Evolutionary conservation across 805 yeast genomes (phyloP).

Genomic region (Blastobotrys mokoenaii): DNA sequence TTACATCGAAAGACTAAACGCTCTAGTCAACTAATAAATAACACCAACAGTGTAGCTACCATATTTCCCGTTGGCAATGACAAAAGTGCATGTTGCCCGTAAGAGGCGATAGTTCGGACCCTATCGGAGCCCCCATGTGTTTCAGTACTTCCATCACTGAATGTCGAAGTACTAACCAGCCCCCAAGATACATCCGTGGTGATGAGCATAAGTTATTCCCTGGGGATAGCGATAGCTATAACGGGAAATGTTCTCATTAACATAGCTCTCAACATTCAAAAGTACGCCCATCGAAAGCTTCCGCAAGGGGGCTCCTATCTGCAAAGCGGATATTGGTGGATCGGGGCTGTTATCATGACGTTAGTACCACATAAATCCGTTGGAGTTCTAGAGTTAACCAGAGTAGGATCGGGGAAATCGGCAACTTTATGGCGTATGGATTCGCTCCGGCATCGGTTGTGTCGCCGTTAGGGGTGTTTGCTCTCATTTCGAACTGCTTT

Average conservation of each 20-base stretch:
- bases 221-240: conserved; percentile 31
- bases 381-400: too few relatives aligned
- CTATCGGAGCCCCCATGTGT: too few relatives aligned
- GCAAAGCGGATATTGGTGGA: conserved; percentile 31
- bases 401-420: conserved; percentile 33
- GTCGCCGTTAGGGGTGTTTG: conserved; percentile 43
- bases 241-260: conserved; percentile 32
- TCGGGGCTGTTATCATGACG: conserved; percentile 36
- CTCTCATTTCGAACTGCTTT: conserved; percentile 39
- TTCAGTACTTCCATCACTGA: too few relatives aligned
- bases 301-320: conserved; percentile 7
- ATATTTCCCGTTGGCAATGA: too few relatives aligned
- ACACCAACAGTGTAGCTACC: too few relatives aligned
- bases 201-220: too few relatives aligned
- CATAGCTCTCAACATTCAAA: conserved; percentile 35
- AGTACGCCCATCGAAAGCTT: conserved; percentile 31
- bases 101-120: too few relatives aligned
- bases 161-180: too few relatives aligned
- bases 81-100: too few relatives aligned
- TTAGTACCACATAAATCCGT: conserved; percentile 4
- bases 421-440: conserved; percentile 43
- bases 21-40: too few relatives aligned
- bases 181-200: too few relatives aligned
- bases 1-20: too few relatives aligned
- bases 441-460: conserved; percentile 40